Evolutionary conservation across 2,329 filamentous ascomycete genomes (phyloP).

Genomic region (Tricladium varicosporioides): DNA sequence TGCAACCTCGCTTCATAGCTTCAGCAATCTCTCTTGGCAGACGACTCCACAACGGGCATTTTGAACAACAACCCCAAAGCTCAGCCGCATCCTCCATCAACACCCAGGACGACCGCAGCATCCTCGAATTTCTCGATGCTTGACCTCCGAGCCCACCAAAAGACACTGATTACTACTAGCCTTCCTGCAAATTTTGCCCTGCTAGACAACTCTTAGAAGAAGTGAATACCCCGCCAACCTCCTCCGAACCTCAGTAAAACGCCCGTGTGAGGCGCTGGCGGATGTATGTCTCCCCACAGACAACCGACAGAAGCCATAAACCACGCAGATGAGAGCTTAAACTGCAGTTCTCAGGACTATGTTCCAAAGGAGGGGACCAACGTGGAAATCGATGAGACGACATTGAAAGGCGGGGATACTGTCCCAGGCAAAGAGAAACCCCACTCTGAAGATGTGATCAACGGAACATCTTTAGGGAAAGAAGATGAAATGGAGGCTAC

Average conservation of each 20-base stretch:
- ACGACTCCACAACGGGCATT: neutral
- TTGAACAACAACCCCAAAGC: neutral
- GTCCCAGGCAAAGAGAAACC: neutral
- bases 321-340: conserved; percentile 24
- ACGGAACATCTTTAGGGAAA: neutral
- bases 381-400: neutral
- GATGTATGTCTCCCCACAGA: conserved; percentile 35
- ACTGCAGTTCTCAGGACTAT: neutral
- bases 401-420: conserved; percentile 9
- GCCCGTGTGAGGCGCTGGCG: conserved; percentile 29
- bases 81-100: neutral
- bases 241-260: conserved; percentile 13
- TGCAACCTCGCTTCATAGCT: conserved; percentile 6
- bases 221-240: conserved; percentile 31
- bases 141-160: neutral
- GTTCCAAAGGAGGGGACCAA: too few relatives aligned
- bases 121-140: conserved; percentile 3
- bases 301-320: conserved; percentile 26
- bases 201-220: conserved; percentile 1
- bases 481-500: conserved; percentile 1
- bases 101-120: neutral
- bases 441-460: neutral
- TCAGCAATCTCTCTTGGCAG: conserved; percentile 2
- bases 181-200: neutral
- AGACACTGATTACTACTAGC: neutral